These are phyloP conservation scores for Globisporangium ultimum DNA, from an alignment of 352 stramenopile genomes.

Conservation along the genomic window DNA sequence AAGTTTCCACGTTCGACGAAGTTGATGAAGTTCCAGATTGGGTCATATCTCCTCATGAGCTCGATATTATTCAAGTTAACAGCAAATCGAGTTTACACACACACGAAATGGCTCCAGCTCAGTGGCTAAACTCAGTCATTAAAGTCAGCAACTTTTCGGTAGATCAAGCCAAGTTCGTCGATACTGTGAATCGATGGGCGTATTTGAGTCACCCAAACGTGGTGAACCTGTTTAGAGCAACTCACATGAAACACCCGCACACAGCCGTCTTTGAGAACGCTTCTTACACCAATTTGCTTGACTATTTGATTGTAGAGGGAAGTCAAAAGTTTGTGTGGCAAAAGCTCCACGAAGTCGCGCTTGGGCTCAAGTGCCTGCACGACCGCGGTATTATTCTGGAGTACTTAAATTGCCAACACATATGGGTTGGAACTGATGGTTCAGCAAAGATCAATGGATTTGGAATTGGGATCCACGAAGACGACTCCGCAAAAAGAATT, in stretches of 20 bases:
- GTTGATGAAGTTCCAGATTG: conserved; percentile 7
- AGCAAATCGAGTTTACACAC: not conserved
- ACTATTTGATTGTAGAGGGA: not conserved
- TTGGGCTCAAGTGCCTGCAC: too few relatives aligned
- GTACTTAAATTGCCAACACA: not conserved
- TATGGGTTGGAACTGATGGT: not conserved
- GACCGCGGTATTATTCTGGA: too few relatives aligned
- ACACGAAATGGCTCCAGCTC: conserved; percentile 9
- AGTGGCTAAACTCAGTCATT: conserved; percentile 33
- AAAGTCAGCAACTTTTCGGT: not conserved
- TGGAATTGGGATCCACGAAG: too few relatives aligned
- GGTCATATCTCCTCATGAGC: conserved; percentile 80
- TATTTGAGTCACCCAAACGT: not conserved
- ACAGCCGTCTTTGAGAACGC: not conserved
- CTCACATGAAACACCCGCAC: conserved; percentile 1
- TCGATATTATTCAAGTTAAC: conserved; percentile 59
- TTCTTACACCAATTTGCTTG: not conserved
- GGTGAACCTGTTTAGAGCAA: conserved; percentile 13
- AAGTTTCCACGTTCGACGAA: not conserved
- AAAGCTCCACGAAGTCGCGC: too few relatives aligned
- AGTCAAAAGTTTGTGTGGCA: too few relatives aligned
- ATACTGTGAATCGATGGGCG: not conserved
- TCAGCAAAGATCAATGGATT: not conserved
- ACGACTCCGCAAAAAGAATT: too few relatives aligned
- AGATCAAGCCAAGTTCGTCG: not conserved